phyloP scores from a whole-genome alignment of 768 basidiomycete species.

The Boletus reticuloceps region DNA sequence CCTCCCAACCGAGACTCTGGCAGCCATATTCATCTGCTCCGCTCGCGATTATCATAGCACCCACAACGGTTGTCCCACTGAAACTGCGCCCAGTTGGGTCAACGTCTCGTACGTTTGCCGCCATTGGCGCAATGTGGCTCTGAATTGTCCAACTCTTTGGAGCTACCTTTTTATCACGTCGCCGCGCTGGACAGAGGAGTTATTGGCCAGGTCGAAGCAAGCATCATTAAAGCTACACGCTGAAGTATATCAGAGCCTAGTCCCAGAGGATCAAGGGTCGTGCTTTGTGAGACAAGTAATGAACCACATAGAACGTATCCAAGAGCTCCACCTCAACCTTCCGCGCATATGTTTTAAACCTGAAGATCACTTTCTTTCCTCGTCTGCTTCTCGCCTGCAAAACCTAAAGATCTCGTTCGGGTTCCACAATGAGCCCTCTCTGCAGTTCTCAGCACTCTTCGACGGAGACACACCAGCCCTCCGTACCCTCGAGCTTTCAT shows the following conservation, averaged over 20 bases:
- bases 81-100: not conserved
- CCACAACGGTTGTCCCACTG: not conserved
- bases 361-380: not conserved
- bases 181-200: slow-evolving; percentile 37
- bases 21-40: slow-evolving; percentile 8
- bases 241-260: too few relatives aligned
- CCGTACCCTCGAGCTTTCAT: not conserved
- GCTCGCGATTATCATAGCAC: not conserved
- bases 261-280: too few relatives aligned
- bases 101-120: slow-evolving; percentile 13
- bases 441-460: not conserved
- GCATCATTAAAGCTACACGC: slow-evolving; percentile 20
- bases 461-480: not conserved
- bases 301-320: not conserved
- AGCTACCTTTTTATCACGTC: slow-evolving; percentile 28
- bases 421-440: too few relatives aligned
- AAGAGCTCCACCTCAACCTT: not conserved
- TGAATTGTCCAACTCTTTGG: slow-evolving; percentile 43
- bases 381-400: not conserved
- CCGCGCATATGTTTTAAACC: fast-evolving
- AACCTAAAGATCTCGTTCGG: not conserved
- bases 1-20: slow-evolving; percentile 16
- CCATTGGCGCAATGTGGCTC: slow-evolving; percentile 44
- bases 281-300: not conserved
- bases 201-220: slow-evolving; percentile 42